These are phyloP conservation scores for Oryza longistaminata DNA, from an alignment of 176 grass and related monocot species.

Conservation along the genomic window DNA sequence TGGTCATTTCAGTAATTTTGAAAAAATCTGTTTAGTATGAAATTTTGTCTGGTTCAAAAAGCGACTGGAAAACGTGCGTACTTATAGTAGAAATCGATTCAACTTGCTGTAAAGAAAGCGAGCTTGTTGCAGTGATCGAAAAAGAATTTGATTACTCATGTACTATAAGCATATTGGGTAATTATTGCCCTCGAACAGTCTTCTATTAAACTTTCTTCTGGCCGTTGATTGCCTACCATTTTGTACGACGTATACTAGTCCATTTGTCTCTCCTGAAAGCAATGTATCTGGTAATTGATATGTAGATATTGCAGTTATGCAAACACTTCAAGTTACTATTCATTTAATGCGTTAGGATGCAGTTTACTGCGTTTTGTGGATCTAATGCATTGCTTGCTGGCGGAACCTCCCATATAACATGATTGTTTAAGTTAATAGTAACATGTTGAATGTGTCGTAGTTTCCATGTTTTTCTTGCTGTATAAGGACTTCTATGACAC, in stretches of 20 bases:
- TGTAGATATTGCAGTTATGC: background rate
- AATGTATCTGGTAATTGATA: background rate
- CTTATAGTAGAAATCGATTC: background rate
- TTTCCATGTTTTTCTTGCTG: background rate
- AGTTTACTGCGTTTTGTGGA: background rate
- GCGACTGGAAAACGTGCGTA: background rate
- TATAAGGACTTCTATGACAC: background rate
- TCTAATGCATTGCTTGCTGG: background rate
- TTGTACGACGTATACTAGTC: background rate
- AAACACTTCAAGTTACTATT: background rate
- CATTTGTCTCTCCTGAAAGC: background rate
- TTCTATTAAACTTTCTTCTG: background rate
- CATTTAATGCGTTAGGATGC: background rate
- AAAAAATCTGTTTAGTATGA: background rate
- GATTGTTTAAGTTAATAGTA: background rate
- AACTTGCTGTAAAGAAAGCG: background rate
- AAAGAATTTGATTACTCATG: background rate
- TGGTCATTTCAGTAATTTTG: constrained; percentile 16
- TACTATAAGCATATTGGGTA: background rate
- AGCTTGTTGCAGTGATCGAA: background rate
- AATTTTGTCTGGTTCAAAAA: background rate
- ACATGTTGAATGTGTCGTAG: background rate
- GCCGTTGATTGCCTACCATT: background rate
- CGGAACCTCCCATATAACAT: background rate
- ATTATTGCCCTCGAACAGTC: background rate